These are phyloP conservation scores for Microstroma glucosiphilum DNA, from an alignment of 1,284 basidiomycete genomes.

Conservation along the genomic window DNA sequence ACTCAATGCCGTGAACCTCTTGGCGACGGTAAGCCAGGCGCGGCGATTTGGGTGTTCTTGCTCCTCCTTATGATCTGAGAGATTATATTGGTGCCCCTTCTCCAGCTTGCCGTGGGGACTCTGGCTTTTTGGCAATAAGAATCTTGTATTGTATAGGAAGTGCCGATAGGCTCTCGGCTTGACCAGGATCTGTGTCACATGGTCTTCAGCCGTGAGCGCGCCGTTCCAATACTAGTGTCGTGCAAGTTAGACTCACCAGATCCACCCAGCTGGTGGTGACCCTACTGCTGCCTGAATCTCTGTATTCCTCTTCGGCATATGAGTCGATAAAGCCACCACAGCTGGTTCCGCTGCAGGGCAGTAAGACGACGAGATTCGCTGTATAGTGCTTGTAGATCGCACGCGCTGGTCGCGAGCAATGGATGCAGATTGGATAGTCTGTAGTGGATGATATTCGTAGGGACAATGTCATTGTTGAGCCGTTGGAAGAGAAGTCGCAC, in stretches of 20 bases:
- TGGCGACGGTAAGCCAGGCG: constrained; percentile 9
- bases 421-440: constrained; percentile 23
- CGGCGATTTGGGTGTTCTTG: neutral
- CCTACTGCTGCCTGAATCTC: neutral
- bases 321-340: neutral
- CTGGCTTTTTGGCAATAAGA: constrained; percentile 7
- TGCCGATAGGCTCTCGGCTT: constrained; percentile 82
- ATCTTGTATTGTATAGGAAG: constrained; percentile 69
- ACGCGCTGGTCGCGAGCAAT: constrained; percentile 21
- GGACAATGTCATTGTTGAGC: no score
- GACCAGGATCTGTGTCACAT: constrained; percentile 73
- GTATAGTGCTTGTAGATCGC: constrained; percentile 28
- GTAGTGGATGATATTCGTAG: no score
- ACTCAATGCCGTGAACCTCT: constrained; percentile 14
- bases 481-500: no score
- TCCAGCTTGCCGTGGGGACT: neutral
- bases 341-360: constrained; percentile 13
- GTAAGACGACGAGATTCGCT: constrained; percentile 22
- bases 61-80: neutral
- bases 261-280: neutral
- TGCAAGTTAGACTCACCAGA: no score
- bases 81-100: neutral
- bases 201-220: neutral
- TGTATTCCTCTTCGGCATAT: neutral
- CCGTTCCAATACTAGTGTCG: neutral